These are phyloP conservation scores for Eutrema heterophyllum DNA, from an alignment of 345 rosid genomes.

Conservation along the genomic window DNA sequence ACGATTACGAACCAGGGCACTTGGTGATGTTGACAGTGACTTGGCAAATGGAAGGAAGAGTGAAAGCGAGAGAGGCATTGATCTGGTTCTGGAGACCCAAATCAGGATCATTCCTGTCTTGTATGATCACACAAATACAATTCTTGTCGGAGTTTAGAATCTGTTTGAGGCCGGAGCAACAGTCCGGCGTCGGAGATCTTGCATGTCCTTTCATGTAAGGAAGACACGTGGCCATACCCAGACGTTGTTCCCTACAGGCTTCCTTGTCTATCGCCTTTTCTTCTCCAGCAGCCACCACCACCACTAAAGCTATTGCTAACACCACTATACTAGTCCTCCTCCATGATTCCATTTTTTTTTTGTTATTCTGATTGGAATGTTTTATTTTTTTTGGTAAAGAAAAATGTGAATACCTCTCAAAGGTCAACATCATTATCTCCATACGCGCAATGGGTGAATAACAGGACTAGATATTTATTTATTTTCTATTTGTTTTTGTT, in stretches of 20 bases:
- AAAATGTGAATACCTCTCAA: not conserved
- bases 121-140: constrained; percentile 64
- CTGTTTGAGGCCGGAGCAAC: constrained; percentile 65
- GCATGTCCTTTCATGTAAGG: constrained; percentile 70
- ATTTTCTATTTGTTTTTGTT: not conserved
- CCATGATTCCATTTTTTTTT: constrained; percentile 3
- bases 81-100: constrained; percentile 49
- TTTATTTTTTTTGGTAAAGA: not conserved
- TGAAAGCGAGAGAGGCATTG: constrained; percentile 60
- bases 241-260: constrained; percentile 58
- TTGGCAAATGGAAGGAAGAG: constrained; percentile 60
- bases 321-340: not conserved
- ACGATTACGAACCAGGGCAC: constrained; percentile 55
- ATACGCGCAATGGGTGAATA: not conserved
- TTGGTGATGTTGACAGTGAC: constrained; percentile 53
- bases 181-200: constrained; percentile 68
- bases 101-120: constrained; percentile 63
- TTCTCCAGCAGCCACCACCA: constrained; percentile 16
- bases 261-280: constrained; percentile 52
- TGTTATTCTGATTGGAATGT: too few relatives aligned
- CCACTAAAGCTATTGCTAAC: not conserved
- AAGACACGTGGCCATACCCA: constrained; percentile 66
- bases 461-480: too few relatives aligned
- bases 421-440: not conserved
- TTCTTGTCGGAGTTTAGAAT: constrained; percentile 49